Evolutionary conservation across 345 rosid species (phyloP).

Genomic region (Citrus australasica): DNA sequence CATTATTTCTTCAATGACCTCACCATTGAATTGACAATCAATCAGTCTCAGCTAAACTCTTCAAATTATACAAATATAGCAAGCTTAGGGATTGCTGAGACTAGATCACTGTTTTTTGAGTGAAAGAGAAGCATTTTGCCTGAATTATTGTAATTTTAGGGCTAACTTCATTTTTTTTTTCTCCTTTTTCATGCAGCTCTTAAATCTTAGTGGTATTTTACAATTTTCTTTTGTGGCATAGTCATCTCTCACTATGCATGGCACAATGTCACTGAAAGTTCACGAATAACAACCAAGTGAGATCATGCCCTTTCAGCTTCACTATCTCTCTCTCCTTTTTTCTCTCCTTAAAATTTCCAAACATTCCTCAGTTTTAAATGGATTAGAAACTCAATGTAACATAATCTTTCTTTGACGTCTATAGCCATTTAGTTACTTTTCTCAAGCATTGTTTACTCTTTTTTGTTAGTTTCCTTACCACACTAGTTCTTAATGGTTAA

Average conservation of each 20-base stretch:
- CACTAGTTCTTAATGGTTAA: too few relatives aligned
- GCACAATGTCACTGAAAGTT: conserved; percentile 73
- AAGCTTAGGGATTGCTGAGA: not conserved
- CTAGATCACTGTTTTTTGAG: too few relatives aligned
- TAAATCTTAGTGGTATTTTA: conserved; percentile 66
- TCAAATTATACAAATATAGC: not conserved
- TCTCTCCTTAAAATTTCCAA: not conserved
- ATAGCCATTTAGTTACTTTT: not conserved
- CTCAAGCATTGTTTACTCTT: not conserved
- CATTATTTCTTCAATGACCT: not conserved
- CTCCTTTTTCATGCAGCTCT: conserved; percentile 35
- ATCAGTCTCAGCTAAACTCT: not conserved
- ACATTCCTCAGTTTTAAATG: not conserved
- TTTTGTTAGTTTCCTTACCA: not conserved
- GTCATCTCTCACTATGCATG: conserved; percentile 75
- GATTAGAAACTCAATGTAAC: not conserved
- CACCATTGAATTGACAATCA: not conserved
- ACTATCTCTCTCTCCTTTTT: not conserved
- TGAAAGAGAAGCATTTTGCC: too few relatives aligned
- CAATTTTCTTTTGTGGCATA: conserved; percentile 68
- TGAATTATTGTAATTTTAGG: not conserved
- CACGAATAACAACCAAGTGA: conserved; percentile 68
- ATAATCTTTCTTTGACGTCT: not conserved
- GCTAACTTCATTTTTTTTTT: not conserved
- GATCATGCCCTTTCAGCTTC: conserved; percentile 9